Percentiles rank a stretch among this genome's conserved stretches.
Evolutionary conservation across 495 filamentous ascomycete genomes (phyloP).

Genomic region (Apiosordaria backusii): DNA sequence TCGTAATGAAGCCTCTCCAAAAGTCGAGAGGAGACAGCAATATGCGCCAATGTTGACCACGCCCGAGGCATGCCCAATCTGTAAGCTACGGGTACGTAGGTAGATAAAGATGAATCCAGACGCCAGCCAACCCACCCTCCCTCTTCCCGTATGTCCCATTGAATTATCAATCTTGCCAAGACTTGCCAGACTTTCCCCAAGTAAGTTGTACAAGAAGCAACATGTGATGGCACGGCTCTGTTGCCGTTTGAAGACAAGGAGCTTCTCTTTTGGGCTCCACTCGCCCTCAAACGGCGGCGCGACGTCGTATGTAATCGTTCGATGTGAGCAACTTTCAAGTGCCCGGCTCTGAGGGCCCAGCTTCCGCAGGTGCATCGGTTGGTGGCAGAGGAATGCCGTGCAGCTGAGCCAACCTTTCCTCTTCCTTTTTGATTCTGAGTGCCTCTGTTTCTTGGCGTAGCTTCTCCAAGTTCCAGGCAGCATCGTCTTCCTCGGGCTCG

Average conservation of each 20-base stretch:
- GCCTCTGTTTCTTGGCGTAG: conserved; percentile 68
- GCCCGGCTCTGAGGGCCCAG: conserved; percentile 11
- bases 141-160: not conserved
- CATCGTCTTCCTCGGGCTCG: conserved; percentile 58
- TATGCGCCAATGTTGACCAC: not conserved
- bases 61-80: not conserved
- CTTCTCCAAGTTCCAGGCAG: conserved; percentile 74
- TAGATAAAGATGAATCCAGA: not conserved
- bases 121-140: not conserved
- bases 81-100: not conserved
- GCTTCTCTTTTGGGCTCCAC: conserved; percentile 22
- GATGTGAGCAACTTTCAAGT: conserved; percentile 23
- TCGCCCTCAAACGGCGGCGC: conserved; percentile 17
- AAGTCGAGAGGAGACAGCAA: not conserved
- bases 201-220: not conserved
- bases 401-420: conserved; percentile 48
- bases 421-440: conserved; percentile 59
- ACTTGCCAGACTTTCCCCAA: not conserved
- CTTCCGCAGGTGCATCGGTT: conserved; percentile 3
- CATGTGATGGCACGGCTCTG: conserved; percentile 10
- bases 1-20: not conserved
- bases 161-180: not conserved
- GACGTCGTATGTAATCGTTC: conserved; percentile 15
- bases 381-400: conserved; percentile 22
- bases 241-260: conserved; percentile 21